Base-by-base conservation (phyloP, 1,284 basidiomycete genomes). In the Malassezia equina region DNA sequence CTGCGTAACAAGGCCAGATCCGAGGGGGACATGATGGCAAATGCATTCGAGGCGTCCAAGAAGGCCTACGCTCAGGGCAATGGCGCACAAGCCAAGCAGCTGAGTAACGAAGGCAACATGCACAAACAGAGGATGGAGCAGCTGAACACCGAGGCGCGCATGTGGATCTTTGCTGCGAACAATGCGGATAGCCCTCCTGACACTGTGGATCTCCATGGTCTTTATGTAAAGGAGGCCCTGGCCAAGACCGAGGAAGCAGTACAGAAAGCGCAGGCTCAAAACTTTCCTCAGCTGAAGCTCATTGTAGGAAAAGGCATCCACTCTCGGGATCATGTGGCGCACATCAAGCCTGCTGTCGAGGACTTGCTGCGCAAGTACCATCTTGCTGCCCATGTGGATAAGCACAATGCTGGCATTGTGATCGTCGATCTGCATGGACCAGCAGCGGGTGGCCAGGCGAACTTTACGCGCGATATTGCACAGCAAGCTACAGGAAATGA, bases 311-410 rank as follows among this genome's bases (percentile, higher is more conserved):
- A 77, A 53, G 91, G 91, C 12, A 78, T 91, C 19, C 93, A 98
- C 75, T 91, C 88, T 24, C 77, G 80, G 45, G 81, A 83, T 25
- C 84, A 86, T 51, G 80, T 83, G 12, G 85, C 88, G 1, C 94
- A 94, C 77, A 82, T 96, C 73, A 91, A 88, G 71, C 93, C 93
- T 19, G 91, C 90, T 3, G 86, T 98, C 45, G 86, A 87, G 73
- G 84, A 86, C 46, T 77, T 95, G 52, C 88, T 91, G 82, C 79
- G 27, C 34, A 36, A 24, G 24, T 52, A 45, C 21, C 31, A 52
- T 46, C 15, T 50, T 7, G 29, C 45, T 25, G 87, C 88, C 2
- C 79, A 86, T 56, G 74, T 90, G 11, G 93, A 96, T 76, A 84
- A 84, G 0, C 75, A 81, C 23, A 96, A 96, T 65, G 75, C 81